A percentile compares a stretch with the other conserved stretches of the same genome.
Evolutionary conservation across 2,329 filamentous ascomycete genomes (phyloP).

Genomic region (Anisogramma anomala): DNA sequence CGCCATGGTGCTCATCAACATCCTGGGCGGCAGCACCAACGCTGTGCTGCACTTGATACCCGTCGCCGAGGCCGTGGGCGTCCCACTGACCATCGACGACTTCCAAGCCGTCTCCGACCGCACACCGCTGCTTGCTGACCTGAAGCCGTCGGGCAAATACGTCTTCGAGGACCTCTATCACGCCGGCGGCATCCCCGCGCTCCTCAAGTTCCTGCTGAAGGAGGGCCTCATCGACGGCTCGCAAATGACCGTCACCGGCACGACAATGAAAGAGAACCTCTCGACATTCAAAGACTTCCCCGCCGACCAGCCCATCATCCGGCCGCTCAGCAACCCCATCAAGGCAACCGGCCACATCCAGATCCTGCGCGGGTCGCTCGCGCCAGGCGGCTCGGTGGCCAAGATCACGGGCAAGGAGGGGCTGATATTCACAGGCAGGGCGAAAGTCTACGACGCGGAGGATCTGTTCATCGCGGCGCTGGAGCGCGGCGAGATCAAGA

Average conservation of each 20-base stretch:
- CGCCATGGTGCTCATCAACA: slow-evolving; percentile 72
- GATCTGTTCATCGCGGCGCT: slow-evolving; percentile 67
- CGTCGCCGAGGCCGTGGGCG: slow-evolving; percentile 68
- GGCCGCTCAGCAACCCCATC: slow-evolving; percentile 69
- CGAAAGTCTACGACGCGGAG: slow-evolving; percentile 76
- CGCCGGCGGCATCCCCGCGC: slow-evolving; percentile 74
- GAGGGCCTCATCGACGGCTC: slow-evolving; percentile 71
- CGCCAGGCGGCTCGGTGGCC: slow-evolving; percentile 75
- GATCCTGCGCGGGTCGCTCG: slow-evolving; percentile 75
- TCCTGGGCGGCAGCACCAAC: slow-evolving; percentile 76
- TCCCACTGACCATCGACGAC: slow-evolving; percentile 75
- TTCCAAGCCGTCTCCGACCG: slow-evolving; percentile 74
- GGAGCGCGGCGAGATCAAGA: slow-evolving; percentile 65
- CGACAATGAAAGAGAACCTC: slow-evolving; percentile 80
- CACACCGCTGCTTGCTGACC: slow-evolving; percentile 67
- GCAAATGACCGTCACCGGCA: slow-evolving; percentile 76
- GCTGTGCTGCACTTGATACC: slow-evolving; percentile 76
- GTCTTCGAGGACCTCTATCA: slow-evolving; percentile 78
- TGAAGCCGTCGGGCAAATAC: slow-evolving; percentile 79
- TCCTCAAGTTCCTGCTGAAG: slow-evolving; percentile 78
- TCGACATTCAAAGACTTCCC: slow-evolving; percentile 62
- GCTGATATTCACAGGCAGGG: slow-evolving; percentile 68
- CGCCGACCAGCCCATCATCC: slow-evolving; percentile 70
- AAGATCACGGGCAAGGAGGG: slow-evolving; percentile 95
- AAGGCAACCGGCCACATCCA: slow-evolving; percentile 80